Conservation (phyloP, 176 grass and related monocot genomes). For the Chloris gayana region DNA sequence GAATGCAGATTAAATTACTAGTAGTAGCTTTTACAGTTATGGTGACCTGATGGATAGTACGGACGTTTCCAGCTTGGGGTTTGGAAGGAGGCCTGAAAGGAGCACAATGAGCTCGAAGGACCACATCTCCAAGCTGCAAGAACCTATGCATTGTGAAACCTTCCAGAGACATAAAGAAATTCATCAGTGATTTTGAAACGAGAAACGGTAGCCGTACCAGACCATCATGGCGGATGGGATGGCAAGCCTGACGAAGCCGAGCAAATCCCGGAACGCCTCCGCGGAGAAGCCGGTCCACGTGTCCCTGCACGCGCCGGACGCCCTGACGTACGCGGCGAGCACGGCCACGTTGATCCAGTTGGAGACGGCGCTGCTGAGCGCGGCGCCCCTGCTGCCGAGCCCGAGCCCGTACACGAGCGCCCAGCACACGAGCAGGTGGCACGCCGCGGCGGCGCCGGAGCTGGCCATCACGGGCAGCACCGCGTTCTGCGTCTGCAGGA, state of each 20-base stretch:
- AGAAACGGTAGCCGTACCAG: constrained; percentile 13
- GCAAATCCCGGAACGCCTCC: constrained; percentile 17
- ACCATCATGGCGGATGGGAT: constrained; percentile 45
- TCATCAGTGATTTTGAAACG: background rate
- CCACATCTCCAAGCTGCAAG: constrained; percentile 43
- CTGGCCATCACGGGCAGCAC: constrained; percentile 50
- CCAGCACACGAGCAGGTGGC: constrained; percentile 63
- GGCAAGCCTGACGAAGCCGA: constrained; percentile 39
- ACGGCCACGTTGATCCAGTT: constrained; percentile 32
- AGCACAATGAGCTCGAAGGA: constrained; percentile 44
- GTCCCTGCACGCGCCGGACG: constrained; percentile 13
- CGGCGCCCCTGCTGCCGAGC: constrained; percentile 50
- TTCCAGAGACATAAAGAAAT: background rate
- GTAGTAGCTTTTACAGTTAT: too few relatives aligned
- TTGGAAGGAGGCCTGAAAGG: constrained; percentile 34
- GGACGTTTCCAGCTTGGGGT: constrained; percentile 36
- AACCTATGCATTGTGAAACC: background rate
- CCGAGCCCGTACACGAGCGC: constrained; percentile 42
- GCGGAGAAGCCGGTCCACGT: constrained; percentile 40
- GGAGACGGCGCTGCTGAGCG: constrained; percentile 35
- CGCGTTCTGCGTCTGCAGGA: constrained; percentile 68
- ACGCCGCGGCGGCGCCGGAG: constrained; percentile 36
- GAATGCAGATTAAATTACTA: background rate
- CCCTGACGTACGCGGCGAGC: constrained; percentile 30
- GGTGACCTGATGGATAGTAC: constrained; percentile 32